Conservation (phyloP, 352 stramenopile species). For the Pythium sukuiense region DNA sequence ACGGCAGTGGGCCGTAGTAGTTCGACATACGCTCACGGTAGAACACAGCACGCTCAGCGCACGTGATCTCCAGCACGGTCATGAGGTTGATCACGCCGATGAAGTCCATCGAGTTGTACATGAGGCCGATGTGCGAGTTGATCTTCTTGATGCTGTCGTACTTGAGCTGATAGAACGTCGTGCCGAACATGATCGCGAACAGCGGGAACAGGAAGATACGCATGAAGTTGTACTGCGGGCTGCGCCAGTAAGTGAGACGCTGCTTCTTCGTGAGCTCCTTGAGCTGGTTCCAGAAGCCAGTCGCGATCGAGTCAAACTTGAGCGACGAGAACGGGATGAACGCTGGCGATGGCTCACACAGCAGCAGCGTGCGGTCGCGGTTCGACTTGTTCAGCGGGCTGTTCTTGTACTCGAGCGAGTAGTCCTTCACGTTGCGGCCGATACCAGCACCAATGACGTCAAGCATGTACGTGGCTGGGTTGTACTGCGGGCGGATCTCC, state of each 20-base stretch:
- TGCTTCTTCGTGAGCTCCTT: slow-evolving; percentile 36
- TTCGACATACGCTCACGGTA: slow-evolving; percentile 73
- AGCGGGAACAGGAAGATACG: slow-evolving; percentile 51
- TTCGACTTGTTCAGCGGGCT: slow-evolving; percentile 36
- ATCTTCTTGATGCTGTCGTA: slow-evolving; percentile 34
- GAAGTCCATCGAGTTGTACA: slow-evolving; percentile 73
- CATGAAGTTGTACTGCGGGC: slow-evolving; percentile 54
- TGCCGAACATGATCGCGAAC: slow-evolving; percentile 53
- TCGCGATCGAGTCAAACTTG: slow-evolving; percentile 47
- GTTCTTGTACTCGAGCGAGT: slow-evolving; percentile 49
- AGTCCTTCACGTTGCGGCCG: slow-evolving; percentile 53
- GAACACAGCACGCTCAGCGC: slow-evolving; percentile 52
- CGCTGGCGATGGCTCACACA: slow-evolving; percentile 12
- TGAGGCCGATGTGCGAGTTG: slow-evolving; percentile 60
- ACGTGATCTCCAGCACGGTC: slow-evolving; percentile 60
- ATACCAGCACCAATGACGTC: slow-evolving; percentile 77
- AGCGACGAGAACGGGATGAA: slow-evolving; percentile 47
- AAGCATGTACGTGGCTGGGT: slow-evolving; percentile 91
- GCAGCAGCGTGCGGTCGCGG: slow-evolving; percentile 25
- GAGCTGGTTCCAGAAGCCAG: slow-evolving; percentile 41
- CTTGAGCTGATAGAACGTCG: slow-evolving; percentile 51
- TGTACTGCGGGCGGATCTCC: slow-evolving; percentile 79
- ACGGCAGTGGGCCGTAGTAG: slow-evolving; percentile 70
- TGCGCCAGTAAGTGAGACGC: slow-evolving; percentile 52
- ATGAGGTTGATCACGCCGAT: slow-evolving; percentile 63